A percentile compares a stretch with the other conserved stretches of the same genome.
Evolutionary conservation across 2,329 filamentous ascomycete genomes (phyloP).

Genomic region (Colletotrichum plurivorum): DNA sequence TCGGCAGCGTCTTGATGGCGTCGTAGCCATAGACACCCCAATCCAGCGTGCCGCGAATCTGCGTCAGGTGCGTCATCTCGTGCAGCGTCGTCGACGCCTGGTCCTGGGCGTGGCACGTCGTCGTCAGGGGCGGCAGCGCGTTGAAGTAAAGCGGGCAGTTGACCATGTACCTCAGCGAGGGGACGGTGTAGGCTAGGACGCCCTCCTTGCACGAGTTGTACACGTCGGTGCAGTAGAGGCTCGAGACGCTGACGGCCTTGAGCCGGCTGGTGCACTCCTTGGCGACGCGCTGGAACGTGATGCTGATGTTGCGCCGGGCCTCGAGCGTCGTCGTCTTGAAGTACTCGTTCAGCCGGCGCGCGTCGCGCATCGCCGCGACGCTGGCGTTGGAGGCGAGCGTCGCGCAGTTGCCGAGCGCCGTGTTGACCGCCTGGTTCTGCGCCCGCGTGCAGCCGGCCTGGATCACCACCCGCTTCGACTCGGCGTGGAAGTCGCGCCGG

Average conservation of each 20-base stretch:
- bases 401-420: conserved; percentile 66
- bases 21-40: conserved; percentile 42
- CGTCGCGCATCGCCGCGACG: conserved; percentile 17
- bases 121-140: conserved; percentile 62
- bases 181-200: conserved; percentile 74
- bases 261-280: conserved; percentile 66
- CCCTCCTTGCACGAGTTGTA: conserved; percentile 63
- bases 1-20: conserved; percentile 23
- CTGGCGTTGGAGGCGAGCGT: conserved; percentile 64
- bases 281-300: conserved; percentile 64
- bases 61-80: conserved; percentile 74
- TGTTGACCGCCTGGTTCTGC: conserved; percentile 55
- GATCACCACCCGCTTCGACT: conserved; percentile 61
- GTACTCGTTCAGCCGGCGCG: conserved; percentile 67
- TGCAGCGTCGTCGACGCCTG: conserved; percentile 76
- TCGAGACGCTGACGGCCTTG: conserved; percentile 58
- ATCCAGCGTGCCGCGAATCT: conserved; percentile 65
- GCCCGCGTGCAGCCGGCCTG: conserved; percentile 65
- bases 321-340: conserved; percentile 68
- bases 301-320: conserved; percentile 61
- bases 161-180: conserved; percentile 66
- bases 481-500: conserved; percentile 57
- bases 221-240: conserved; percentile 72
- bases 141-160: conserved; percentile 75
- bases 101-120: conserved; percentile 64